phyloP scores from a whole-genome alignment of 257 asterid species.

The Scutellaria galericulata region DNA sequence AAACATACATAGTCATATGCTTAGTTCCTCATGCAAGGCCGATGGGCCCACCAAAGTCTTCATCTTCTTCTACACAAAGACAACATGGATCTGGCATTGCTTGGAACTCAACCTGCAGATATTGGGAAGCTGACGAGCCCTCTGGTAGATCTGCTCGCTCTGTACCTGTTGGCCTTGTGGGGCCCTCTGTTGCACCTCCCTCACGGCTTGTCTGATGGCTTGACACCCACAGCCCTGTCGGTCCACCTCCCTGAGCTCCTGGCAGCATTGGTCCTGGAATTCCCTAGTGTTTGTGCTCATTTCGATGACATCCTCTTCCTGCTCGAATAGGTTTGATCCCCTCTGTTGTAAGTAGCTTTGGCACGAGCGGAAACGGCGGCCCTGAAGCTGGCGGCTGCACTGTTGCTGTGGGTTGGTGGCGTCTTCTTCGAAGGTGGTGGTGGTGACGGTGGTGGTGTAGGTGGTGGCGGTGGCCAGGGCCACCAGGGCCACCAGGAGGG shows the following conservation, averaged over 20 bases:
- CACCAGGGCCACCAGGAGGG: conserved; percentile 48
- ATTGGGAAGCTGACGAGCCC: conserved; percentile 43
- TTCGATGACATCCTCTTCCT: not conserved
- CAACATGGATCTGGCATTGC: conserved; percentile 37
- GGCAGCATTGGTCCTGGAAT: conserved; percentile 8
- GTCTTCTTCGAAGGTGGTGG: conserved; percentile 42
- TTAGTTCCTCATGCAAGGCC: conserved; percentile 15
- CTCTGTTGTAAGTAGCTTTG: conserved; percentile 30
- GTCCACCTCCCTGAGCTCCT: conserved; percentile 29
- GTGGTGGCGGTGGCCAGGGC: conserved; percentile 45
- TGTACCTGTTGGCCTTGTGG: not conserved
- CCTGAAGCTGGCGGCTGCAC: conserved; percentile 48
- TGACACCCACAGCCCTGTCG: conserved; percentile 46
- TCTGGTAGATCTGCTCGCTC: conserved; percentile 33
- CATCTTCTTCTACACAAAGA: conserved; percentile 25
- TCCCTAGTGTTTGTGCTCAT: not conserved
- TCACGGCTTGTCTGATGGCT: conserved; percentile 42
- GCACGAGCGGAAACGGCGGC: conserved; percentile 42
- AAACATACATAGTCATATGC: not conserved
- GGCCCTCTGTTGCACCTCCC: conserved; percentile 32
- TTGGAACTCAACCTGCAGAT: conserved; percentile 39
- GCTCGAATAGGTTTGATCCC: not conserved
- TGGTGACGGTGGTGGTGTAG: conserved; percentile 49
- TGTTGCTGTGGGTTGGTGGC: conserved; percentile 17
- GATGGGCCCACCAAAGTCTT: not conserved